Conservation (phyloP, 2,329 filamentous ascomycete genomes). For the Ophiostoma montium region DNA sequence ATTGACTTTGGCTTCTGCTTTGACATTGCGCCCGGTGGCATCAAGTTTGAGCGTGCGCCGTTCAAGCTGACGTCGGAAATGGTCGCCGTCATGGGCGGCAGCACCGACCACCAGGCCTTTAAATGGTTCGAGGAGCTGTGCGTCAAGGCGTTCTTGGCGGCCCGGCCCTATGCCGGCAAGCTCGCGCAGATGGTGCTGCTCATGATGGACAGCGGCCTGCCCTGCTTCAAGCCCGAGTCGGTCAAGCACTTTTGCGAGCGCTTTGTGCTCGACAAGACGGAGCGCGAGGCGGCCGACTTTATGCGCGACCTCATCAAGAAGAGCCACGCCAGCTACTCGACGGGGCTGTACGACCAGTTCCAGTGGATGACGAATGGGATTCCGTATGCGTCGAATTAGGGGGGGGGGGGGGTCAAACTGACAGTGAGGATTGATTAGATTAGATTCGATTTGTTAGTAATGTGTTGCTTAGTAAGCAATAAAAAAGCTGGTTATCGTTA, state of each 20-base stretch:
- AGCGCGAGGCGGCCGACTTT: slow-evolving; percentile 87
- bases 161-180: slow-evolving; percentile 74
- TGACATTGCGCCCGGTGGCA: slow-evolving; percentile 91
- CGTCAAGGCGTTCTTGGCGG: slow-evolving; percentile 86
- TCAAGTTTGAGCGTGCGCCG: slow-evolving; percentile 92
- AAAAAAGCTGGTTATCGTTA: no score
- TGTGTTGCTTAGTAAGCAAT: no score
- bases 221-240: slow-evolving; percentile 95
- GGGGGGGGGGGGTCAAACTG: not conserved
- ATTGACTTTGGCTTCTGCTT: slow-evolving; percentile 99
- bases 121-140: slow-evolving; percentile 94
- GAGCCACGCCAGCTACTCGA: slow-evolving; percentile 83
- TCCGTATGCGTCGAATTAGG: slow-evolving; percentile 14
- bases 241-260: slow-evolving; percentile 84
- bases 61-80: slow-evolving; percentile 98
- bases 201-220: slow-evolving; percentile 92
- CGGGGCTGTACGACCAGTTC: slow-evolving; percentile 94
- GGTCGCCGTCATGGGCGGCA: slow-evolving; percentile 97
- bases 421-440: no score
- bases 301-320: slow-evolving; percentile 81
- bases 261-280: slow-evolving; percentile 83
- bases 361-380: slow-evolving; percentile 34
- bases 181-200: slow-evolving; percentile 77
- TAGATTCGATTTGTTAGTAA: no score
- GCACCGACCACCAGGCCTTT: slow-evolving; percentile 72